Base-by-base conservation (phyloP, 1,139 yeast genomes). In the Suhomyces bokatorum region DNA sequence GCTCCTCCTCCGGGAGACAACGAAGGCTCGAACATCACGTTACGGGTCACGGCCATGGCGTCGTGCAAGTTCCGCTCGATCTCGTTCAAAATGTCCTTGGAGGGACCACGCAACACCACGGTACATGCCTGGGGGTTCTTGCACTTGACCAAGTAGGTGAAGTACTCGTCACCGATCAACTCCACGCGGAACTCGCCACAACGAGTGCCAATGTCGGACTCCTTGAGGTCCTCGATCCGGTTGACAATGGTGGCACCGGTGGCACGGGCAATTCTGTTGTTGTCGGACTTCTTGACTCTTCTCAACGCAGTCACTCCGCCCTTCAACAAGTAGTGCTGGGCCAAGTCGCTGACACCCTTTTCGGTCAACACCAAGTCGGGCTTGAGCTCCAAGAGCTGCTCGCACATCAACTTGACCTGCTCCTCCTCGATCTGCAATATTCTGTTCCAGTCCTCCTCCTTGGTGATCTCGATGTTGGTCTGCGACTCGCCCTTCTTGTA, bases 1-100 rank as follows among this genome's bases (percentile, higher is more conserved):
- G 99, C 99, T 60, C 99, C 99, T 47, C 99, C 99, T 56, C 99
- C 99, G 41, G 99, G 99, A 2, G 97, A 78, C 61, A 93, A 78
- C 33, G 95, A 83, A 41, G 99, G 99, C 65, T 93, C 96, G 58
- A 93, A 85, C 78, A 88, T 81, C 39, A 95, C 97, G 62, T 95
- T 95, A 67, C 97, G 83, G 20, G 99, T 85, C 42, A 93, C 99
- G 6, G 97, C 93, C 96, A 95, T 88, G 39, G 99, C 99, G 68
- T 95, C 99, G 64, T 93, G 98, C 62, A 95, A 77, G 66, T 95
- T 95, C 65, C 99, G 85, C 65, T 95, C 99, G 59, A 95, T 83
- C 75, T 95, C 99, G 67, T 90, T 90, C 59, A 95, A 76, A 49
- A 95, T 91, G 66, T 95, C 99, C 72, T 93, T 95, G 13, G 97